A percentile compares a stretch with the other conserved stretches of the same genome.
phyloP scores from a whole-genome alignment of 306 rosid genomes.

The Inga laurina region DNA sequence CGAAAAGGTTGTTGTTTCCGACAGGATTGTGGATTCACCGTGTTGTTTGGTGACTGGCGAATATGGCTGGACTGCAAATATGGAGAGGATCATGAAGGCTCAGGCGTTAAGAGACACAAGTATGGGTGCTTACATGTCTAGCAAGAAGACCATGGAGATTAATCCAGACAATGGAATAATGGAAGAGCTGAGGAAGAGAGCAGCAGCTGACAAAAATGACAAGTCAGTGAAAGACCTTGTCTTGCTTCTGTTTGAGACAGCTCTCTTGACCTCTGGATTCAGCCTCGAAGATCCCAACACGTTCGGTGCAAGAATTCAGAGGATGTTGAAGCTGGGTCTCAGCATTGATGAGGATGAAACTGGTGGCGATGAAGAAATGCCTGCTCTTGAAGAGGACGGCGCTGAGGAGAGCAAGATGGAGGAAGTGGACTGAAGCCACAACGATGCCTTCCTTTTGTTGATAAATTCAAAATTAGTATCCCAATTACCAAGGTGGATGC shows the following conservation, averaged over 20 bases:
- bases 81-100: conserved; percentile 76
- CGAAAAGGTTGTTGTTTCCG: conserved; percentile 58
- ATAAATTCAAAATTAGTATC: background rate
- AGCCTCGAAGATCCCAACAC: conserved; percentile 67
- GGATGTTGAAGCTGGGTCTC: conserved; percentile 65
- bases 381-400: conserved; percentile 53
- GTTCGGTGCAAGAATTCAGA: conserved; percentile 55
- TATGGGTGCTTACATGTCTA: conserved; percentile 59
- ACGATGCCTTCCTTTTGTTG: background rate
- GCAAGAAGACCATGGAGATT: conserved; percentile 76
- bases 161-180: conserved; percentile 67
- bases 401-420: conserved; percentile 71
- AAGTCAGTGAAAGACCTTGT: conserved; percentile 62
- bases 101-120: conserved; percentile 59
- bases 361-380: conserved; percentile 49
- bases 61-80: conserved; percentile 65
- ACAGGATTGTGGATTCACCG: conserved; percentile 64
- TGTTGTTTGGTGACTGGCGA: conserved; percentile 72
- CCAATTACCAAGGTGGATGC: background rate
- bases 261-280: conserved; percentile 60
- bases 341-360: conserved; percentile 60
- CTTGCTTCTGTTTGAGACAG: conserved; percentile 57
- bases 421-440: conserved; percentile 47
- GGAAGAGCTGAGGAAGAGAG: conserved; percentile 70
- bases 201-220: conserved; percentile 57